Evolutionary conservation across 2,329 filamentous ascomycete genomes (phyloP).

Genomic region (Phialophora chinensis): DNA sequence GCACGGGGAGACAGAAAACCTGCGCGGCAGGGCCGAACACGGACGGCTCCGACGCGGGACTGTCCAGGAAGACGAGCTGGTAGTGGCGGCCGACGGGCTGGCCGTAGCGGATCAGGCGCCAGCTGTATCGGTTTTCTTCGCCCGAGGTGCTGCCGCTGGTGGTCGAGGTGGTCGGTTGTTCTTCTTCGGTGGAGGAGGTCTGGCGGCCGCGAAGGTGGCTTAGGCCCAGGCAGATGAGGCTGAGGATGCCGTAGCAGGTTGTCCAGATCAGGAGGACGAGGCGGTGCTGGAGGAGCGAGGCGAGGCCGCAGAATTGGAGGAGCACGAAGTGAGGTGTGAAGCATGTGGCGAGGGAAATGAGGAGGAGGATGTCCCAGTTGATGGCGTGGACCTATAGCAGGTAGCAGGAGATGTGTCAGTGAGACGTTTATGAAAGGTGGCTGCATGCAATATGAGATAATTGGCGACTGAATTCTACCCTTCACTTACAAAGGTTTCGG

Average conservation of each 20-base stretch:
- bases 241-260: neutral
- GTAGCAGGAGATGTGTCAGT: neutral
- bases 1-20: conserved; percentile 22
- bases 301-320: neutral
- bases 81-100: conserved; percentile 12
- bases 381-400: neutral
- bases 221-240: neutral
- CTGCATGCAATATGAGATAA: too few species aligned
- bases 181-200: neutral
- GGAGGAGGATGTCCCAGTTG: neutral
- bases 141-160: neutral
- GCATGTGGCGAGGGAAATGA: neutral
- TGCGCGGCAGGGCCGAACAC: conserved; percentile 19
- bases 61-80: conserved; percentile 20
- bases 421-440: too few species aligned
- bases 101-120: conserved; percentile 13
- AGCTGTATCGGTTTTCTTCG: conserved; percentile 14
- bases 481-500: neutral
- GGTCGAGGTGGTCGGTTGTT: neutral
- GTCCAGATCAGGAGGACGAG: neutral
- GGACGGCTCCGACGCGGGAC: conserved; percentile 19
- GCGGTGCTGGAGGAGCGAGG: neutral
- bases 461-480: too few species aligned
- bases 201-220: neutral
- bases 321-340: neutral